These are phyloP conservation scores for Colletotrichum camelliae DNA, from an alignment of 2,329 filamentous ascomycete genomes.

Conservation along the genomic window DNA sequence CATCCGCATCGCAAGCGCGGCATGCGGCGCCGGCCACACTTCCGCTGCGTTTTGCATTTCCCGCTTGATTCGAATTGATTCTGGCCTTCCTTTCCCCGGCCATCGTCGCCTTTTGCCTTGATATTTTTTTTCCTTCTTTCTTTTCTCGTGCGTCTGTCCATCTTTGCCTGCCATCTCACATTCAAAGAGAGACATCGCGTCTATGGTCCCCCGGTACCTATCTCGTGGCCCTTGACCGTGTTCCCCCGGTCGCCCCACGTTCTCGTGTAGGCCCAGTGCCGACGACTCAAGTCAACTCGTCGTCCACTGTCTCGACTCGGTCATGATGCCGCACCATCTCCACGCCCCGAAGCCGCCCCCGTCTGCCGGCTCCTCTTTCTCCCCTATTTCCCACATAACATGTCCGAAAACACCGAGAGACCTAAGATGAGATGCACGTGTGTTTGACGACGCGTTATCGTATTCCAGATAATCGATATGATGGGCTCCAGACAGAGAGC, in stretches of 20 bases:
- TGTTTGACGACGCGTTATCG: not conserved
- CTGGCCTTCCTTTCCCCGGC: not conserved
- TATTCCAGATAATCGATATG: constrained; percentile 9
- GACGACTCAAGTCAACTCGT: constrained; percentile 1
- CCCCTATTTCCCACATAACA: constrained; percentile 6
- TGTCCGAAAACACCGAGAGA: not conserved
- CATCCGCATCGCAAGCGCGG: constrained; percentile 16
- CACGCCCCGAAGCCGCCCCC: constrained; percentile 4
- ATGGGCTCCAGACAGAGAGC: constrained; percentile 6
- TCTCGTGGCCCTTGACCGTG: not conserved
- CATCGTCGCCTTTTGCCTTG: not conserved
- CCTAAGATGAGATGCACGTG: constrained; percentile 17
- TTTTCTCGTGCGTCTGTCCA: not conserved
- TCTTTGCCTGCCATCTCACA: not conserved
- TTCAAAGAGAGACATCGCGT: not conserved
- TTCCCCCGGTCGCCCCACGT: not conserved
- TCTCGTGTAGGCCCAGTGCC: not conserved
- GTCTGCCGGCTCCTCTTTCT: not conserved
- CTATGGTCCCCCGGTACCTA: not conserved
- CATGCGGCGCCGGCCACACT: constrained; percentile 11
- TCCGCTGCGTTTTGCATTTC: not conserved
- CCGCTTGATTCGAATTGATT: not conserved
- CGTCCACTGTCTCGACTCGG: constrained; percentile 5
- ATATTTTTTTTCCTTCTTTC: not conserved
- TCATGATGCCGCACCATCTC: constrained; percentile 9